Conservation (phyloP, 148 eudicot species). For the Nyssa sinensis region DNA sequence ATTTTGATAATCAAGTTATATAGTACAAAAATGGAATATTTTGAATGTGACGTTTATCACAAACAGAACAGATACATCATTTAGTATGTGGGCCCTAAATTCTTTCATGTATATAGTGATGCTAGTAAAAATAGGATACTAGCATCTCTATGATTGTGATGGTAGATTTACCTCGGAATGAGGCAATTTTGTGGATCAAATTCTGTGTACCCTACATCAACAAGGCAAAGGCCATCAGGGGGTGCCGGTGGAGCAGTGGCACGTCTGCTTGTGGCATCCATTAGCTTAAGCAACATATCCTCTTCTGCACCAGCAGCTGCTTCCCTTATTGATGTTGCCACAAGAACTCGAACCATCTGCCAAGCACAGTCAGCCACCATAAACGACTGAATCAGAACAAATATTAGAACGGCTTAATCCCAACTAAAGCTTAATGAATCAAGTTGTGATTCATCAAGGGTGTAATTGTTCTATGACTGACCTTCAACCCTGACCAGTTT, state of each 20-base stretch:
- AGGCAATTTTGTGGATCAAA: conserved; percentile 51
- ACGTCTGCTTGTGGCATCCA: conserved; percentile 87
- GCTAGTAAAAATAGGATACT: neutral
- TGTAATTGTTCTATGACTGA: neutral
- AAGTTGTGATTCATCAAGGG: neutral
- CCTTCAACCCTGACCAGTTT: neutral
- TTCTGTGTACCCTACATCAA: conserved; percentile 83
- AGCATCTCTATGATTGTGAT: neutral
- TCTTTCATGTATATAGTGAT: neutral
- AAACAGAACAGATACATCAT: neutral
- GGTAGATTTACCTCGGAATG: conserved; percentile 36
- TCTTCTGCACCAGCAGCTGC: conserved; percentile 96
- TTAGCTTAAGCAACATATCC: conserved; percentile 61
- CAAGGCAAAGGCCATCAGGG: conserved; percentile 93
- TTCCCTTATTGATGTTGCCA: conserved; percentile 87
- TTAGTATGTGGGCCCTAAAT: neutral
- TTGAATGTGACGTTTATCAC: neutral
- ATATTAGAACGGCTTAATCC: neutral
- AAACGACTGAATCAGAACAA: neutral
- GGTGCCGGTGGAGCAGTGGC: conserved; percentile 99
- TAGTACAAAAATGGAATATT: neutral
- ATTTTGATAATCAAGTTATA: neutral
- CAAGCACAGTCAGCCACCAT: neutral
- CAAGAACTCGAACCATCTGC: conserved; percentile 96
- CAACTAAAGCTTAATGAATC: neutral